A percentile compares a stretch with the other conserved stretches of the same genome.
phyloP scores from a whole-genome alignment of 2,329 filamentous ascomycete species.

The Epichloe uncinata region DNA sequence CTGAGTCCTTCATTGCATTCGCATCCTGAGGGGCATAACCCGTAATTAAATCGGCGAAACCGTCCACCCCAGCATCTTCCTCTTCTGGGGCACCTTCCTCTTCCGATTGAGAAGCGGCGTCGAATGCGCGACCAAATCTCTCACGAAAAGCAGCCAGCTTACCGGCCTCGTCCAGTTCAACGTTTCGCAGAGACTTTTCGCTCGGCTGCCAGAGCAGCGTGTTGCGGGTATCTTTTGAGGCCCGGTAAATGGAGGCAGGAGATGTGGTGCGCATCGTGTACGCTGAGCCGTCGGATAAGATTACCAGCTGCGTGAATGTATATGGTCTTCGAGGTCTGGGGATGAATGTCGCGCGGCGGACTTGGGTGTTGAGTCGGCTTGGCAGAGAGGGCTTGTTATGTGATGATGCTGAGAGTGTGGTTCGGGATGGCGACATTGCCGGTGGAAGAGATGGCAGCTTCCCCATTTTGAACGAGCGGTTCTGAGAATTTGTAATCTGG shows the following conservation, averaged over 20 bases:
- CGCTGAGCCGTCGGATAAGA: conserved; percentile 79
- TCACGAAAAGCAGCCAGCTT: conserved; percentile 73
- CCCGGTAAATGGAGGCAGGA: conserved; percentile 45
- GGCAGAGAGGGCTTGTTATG: conserved; percentile 13
- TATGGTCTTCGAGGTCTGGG: conserved; percentile 83
- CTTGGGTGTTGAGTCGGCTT: conserved; percentile 32
- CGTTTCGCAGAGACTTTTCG: conserved; percentile 65
- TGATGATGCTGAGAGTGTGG: conserved; percentile 6
- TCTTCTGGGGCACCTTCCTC: conserved; percentile 18
- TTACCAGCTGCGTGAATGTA: conserved; percentile 92
- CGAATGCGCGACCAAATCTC: conserved; percentile 74
- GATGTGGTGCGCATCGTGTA: conserved; percentile 70
- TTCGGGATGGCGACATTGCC: conserved; percentile 17
- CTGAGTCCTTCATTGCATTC: conserved; percentile 20
- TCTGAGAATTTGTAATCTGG: not conserved
- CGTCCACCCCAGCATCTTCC: conserved; percentile 13
- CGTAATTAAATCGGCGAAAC: conserved; percentile 38
- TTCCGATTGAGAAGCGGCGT: conserved; percentile 35
- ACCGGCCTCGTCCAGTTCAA: conserved; percentile 92
- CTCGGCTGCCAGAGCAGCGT: conserved; percentile 82
- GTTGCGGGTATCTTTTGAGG: conserved; percentile 76
- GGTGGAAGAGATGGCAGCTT: conserved; percentile 15
- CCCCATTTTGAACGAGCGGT: conserved; percentile 13
- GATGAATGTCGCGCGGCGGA: conserved; percentile 74
- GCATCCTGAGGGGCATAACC: conserved; percentile 31